phyloP scores from a whole-genome alignment of 768 basidiomycete genomes.

The Chalciporus pseudorubinellus region DNA sequence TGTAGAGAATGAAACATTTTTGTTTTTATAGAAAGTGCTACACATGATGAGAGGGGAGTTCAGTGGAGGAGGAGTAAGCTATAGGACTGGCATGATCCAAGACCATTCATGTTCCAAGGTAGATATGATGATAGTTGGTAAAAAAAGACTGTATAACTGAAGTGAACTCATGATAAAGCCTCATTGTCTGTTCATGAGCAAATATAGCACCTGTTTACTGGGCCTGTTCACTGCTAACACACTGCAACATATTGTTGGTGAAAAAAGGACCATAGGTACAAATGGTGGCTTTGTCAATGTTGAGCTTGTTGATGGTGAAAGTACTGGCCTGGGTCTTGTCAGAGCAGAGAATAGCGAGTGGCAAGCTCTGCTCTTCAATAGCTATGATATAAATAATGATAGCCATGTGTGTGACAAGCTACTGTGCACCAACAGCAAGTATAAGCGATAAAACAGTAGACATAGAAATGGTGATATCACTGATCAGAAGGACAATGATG shows the following conservation, averaged over 20 bases:
- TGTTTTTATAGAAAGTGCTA: too few relatives aligned
- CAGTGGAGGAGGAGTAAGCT: too few relatives aligned
- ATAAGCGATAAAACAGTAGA: constrained; percentile 98
- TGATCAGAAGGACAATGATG: constrained; percentile 97
- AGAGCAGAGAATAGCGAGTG: constrained; percentile 94
- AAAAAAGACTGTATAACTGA: too few relatives aligned
- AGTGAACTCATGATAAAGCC: too few relatives aligned
- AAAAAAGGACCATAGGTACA: constrained; percentile 87
- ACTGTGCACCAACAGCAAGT: constrained; percentile 97
- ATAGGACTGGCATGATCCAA: too few relatives aligned
- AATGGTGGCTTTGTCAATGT: constrained; percentile 91
- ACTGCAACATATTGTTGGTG: constrained; percentile 81
- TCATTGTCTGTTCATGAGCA: constrained; percentile 49
- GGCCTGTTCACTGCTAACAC: constrained; percentile 86
- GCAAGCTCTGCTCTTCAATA: constrained; percentile 97
- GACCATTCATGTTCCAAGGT: too few relatives aligned
- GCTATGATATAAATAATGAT: constrained; percentile 99
- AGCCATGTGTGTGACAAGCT: constrained; percentile 98
- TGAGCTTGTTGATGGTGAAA: constrained; percentile 98
- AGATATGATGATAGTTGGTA: too few relatives aligned
- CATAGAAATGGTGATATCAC: constrained; percentile 99
- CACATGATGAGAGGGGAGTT: too few relatives aligned
- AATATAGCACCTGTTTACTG: constrained; percentile 72
- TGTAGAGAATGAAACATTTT: too few relatives aligned
- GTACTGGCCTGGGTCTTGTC: constrained; percentile 99